These are phyloP conservation scores for Cytidiella melzeri DNA, from an alignment of 768 basidiomycete species.

Conservation along the genomic window DNA sequence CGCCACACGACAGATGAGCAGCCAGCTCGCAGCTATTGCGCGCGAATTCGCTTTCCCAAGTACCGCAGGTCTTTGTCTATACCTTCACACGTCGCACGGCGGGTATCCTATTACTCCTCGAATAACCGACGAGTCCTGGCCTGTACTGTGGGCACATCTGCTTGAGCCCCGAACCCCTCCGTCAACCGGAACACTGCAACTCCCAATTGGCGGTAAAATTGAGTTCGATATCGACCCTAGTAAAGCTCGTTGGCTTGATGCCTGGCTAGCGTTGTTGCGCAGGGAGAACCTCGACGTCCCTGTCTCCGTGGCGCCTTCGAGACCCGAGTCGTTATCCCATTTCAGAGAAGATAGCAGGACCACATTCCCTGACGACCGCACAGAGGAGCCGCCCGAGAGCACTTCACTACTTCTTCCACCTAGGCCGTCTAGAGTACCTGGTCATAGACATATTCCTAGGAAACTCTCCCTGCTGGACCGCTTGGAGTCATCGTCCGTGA, in stretches of 20 bases:
- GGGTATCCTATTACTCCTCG: constrained; percentile 57
- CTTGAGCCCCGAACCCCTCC: constrained; percentile 36
- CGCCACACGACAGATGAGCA: constrained; percentile 43
- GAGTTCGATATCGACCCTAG: constrained; percentile 83
- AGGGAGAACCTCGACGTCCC: constrained; percentile 37
- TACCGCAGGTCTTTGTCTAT: constrained; percentile 71
- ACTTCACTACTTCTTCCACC: constrained; percentile 21
- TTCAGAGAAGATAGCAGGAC: constrained; percentile 50
- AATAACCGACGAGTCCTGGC: constrained; percentile 76
- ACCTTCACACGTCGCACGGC: constrained; percentile 56
- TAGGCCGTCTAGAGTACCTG: constrained; percentile 24
- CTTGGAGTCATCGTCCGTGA: constrained; percentile 38
- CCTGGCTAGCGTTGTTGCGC: constrained; percentile 53
- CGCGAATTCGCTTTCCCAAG: constrained; percentile 80
- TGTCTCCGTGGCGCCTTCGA: constrained; percentile 31
- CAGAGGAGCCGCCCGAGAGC: constrained; percentile 29
- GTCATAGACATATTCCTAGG: constrained; percentile 49
- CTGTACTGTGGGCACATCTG: constrained; percentile 59
- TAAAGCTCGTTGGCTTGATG: constrained; percentile 72
- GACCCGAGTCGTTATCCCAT: constrained; percentile 42
- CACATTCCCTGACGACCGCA: constrained; percentile 36
- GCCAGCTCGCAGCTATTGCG: constrained; percentile 72
- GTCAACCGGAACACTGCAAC: constrained; percentile 25
- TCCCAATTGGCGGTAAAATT: constrained; percentile 69
- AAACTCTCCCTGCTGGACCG: constrained; percentile 68